Conservation (phyloP, 2,329 filamentous ascomycete species). For the Mycocentrospora acerina region DNA sequence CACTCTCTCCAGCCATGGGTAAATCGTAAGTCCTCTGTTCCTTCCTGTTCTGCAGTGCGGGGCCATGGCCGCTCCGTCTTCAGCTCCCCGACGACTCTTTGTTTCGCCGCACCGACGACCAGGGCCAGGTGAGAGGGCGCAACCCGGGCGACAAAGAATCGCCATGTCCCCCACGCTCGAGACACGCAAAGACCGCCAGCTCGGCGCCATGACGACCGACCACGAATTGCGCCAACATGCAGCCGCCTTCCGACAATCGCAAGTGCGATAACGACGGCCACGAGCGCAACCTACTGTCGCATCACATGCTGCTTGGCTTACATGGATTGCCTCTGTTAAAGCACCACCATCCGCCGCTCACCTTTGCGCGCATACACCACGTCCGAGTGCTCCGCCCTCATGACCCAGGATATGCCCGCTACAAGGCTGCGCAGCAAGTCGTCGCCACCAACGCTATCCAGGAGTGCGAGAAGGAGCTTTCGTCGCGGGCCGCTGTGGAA, state of each 20-base stretch:
- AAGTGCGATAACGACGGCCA: conserved; percentile 3
- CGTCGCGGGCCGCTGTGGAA: conserved; percentile 20
- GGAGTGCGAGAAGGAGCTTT: conserved; percentile 26
- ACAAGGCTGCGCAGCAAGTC: conserved; percentile 22
- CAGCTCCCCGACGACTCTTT: conserved; percentile 16
- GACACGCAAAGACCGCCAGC: conserved; percentile 1
- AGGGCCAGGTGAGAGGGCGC: conserved; percentile 4
- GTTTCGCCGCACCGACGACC: conserved; percentile 15
- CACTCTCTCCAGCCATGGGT: conserved; percentile 33
- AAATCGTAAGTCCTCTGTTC: conserved; percentile 43
- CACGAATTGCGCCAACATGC: conserved; percentile 12
- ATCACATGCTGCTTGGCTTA: conserved; percentile 16
- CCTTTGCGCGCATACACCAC: conserved; percentile 34
- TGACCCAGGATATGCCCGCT: conserved; percentile 28
- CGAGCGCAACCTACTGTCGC: conserved; percentile 8
- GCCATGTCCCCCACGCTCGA: conserved; percentile 9
- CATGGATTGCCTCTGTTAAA: conserved; percentile 26
- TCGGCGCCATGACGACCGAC: conserved; percentile 4
- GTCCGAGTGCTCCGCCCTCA: conserved; percentile 21
- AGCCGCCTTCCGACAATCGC: conserved; percentile 6
- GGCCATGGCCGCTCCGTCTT: conserved; percentile 11
- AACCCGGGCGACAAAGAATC: conserved; percentile 1
- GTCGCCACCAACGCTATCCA: conserved; percentile 30
- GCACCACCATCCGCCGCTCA: conserved; percentile 25
- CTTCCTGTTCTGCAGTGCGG: conserved; percentile 15